phyloP scores from a whole-genome alignment of 1,284 basidiomycete genomes.

The Takashimella tepidaria region DNA sequence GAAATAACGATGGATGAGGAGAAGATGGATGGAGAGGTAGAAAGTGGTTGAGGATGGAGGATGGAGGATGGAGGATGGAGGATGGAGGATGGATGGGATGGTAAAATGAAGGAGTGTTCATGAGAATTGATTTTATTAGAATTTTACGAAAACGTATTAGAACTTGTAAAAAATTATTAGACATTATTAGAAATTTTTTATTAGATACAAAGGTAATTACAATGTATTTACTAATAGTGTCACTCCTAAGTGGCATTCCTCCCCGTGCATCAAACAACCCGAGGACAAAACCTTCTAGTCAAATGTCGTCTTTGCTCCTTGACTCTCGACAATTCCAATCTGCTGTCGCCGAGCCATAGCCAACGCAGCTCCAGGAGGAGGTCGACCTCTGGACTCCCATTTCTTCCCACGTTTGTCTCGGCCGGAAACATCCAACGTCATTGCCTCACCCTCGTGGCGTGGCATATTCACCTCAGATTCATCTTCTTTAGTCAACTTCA shows the following conservation, averaged over 20 bases:
- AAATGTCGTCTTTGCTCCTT: constrained; percentile 80
- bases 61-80: neutral
- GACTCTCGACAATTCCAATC: constrained; percentile 67
- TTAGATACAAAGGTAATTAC: no score
- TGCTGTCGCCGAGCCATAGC: constrained; percentile 81
- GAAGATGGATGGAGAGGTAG: neutral
- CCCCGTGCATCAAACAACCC: no score
- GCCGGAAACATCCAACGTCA: neutral
- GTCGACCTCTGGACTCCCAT: constrained; percentile 51
- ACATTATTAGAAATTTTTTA: no score
- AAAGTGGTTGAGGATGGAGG: neutral
- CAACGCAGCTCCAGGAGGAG: constrained; percentile 83
- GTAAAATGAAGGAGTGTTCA: no score
- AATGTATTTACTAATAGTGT: no score
- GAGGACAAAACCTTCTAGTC: constrained; percentile 28
- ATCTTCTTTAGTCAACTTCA: neutral
- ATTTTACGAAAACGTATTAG: no score
- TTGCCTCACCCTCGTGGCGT: neutral
- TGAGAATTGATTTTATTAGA: no score
- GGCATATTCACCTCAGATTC: neutral
- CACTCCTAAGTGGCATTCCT: no score
- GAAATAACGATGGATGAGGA: neutral
- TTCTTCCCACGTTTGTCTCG: constrained; percentile 41
- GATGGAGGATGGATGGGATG: no score
- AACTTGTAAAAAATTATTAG: no score